Base-by-base conservation (phyloP, 352 stramenopile species). In the Phytophthora aleatoria region DNA sequence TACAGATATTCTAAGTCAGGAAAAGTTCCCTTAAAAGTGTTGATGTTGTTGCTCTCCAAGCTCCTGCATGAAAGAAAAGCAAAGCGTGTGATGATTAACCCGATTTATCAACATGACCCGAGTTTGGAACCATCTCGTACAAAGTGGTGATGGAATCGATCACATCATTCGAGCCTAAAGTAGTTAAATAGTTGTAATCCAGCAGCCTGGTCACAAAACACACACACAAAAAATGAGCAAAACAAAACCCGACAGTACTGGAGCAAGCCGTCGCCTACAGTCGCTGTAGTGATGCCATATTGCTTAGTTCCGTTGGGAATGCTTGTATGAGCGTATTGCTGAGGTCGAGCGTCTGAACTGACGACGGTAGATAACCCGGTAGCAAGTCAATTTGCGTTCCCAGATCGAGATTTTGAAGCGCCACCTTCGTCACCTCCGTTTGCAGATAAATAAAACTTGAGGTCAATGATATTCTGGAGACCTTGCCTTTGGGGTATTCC, bases 41-140 rank as follows among this genome's bases (percentile, higher is more conserved):
- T 68, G 49, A 87, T 70, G 42, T 76, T 83, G 70, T 88, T 90
- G 52, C 77, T 61, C 16, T 77, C 79, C 20, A 52, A 39, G 16
- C 27, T 52, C 45, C 45, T 52, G 8, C 33, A 12, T 9, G 2
- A 1, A 38, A 36, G 15, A 28, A 73, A 50, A 68, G 9, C 35
- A 41, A 30, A 2, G 13, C 43, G 11, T 26, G 28, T 42, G 50
- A 52, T 13, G 9, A 20, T 20, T 20, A 20, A 20, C 20, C 20
- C 9, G 16, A 50, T 0, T 39, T 36, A 24, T 38, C 7, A 27
- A 28, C 16, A 26, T 26, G 16, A 16, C 16, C 30, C 4, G 30
- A 38, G 10, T 16, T 24, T 43, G 13, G 3, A 47, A 28, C 7
- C 27, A 39, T 27, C 24, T 35, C 54, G 8, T 62, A 54, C 55